A percentile compares a stretch with the other conserved stretches of the same genome.
Evolutionary conservation across 208 protist species (phyloP).

Genomic region (Jaenimonas drosophilae): DNA sequence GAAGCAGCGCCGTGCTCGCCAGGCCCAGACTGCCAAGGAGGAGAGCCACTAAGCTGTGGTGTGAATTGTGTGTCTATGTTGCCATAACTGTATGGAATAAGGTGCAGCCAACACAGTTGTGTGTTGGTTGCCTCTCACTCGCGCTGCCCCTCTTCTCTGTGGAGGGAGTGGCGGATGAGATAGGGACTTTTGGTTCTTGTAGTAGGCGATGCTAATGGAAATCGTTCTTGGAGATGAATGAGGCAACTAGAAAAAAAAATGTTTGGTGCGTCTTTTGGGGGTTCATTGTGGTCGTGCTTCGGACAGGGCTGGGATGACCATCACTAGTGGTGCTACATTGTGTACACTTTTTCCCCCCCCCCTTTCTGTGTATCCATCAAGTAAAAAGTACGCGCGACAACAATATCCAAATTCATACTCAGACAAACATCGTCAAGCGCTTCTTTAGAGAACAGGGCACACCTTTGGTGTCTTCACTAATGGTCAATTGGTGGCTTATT

Average conservation of each 20-base stretch:
- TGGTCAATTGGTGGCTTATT: conserved; percentile 86
- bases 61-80: too few species aligned
- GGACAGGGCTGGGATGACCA: too few species aligned
- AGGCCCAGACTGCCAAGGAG: conserved; percentile 17
- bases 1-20: conserved; percentile 39
- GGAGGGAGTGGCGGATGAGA: too few species aligned
- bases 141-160: too few species aligned
- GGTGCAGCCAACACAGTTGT: too few species aligned
- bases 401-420: background rate
- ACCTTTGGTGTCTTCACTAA: conserved; percentile 4
- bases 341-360: too few species aligned
- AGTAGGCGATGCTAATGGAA: conserved; percentile 3
- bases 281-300: conserved; percentile 1
- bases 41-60: conserved; percentile 2
- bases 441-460: background rate
- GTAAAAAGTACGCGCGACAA: conserved; percentile 1
- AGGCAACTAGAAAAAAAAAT: conserved; percentile 7
- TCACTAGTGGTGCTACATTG: too few species aligned
- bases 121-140: too few species aligned
- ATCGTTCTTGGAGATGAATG: background rate
- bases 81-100: too few species aligned
- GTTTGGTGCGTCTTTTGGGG: background rate
- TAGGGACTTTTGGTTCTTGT: conserved; percentile 4
- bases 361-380: background rate
- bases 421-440: conserved; percentile 1